Conservation (phyloP, 192 early-diverging fungal genomes). For the Geosiphon pyriformis region DNA sequence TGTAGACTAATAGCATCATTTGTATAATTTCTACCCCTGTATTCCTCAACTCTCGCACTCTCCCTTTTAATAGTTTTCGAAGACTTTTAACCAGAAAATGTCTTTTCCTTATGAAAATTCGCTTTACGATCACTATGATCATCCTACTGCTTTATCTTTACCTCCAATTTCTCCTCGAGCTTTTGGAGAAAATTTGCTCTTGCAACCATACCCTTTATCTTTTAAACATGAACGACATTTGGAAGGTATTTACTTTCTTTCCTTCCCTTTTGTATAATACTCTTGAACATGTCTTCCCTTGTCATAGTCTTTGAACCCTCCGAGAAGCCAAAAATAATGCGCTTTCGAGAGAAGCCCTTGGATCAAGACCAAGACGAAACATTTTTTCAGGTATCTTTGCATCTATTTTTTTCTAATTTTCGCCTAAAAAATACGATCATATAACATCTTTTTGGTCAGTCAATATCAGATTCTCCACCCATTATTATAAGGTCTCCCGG, state of each 20-base stretch:
- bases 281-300: not conserved
- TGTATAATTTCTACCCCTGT: no score
- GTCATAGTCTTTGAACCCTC: not conserved
- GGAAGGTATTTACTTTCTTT: not conserved
- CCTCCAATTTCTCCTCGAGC: slow-evolving; percentile 14
- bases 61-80: no score
- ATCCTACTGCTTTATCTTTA: not conserved
- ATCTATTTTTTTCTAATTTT: not conserved
- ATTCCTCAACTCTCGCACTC: no score
- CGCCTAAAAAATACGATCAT: not conserved
- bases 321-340: not conserved
- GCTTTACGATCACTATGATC: slow-evolving; percentile 12
- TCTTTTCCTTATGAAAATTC: slow-evolving; percentile 2
- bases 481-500: not conserved
- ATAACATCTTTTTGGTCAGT: not conserved
- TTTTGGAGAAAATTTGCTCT: not conserved
- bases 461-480: not conserved
- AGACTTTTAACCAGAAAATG: no score
- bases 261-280: not conserved
- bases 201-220: slow-evolving; percentile 6
- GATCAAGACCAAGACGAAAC: not conserved
- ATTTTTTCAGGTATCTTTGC: not conserved
- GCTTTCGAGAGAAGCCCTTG: not conserved
- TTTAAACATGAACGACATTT: slow-evolving; percentile 5
- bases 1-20: no score